These are phyloP conservation scores for Hanseniaspora sp. DNA, from an alignment of 1,139 yeast genomes.

Conservation along the genomic window DNA sequence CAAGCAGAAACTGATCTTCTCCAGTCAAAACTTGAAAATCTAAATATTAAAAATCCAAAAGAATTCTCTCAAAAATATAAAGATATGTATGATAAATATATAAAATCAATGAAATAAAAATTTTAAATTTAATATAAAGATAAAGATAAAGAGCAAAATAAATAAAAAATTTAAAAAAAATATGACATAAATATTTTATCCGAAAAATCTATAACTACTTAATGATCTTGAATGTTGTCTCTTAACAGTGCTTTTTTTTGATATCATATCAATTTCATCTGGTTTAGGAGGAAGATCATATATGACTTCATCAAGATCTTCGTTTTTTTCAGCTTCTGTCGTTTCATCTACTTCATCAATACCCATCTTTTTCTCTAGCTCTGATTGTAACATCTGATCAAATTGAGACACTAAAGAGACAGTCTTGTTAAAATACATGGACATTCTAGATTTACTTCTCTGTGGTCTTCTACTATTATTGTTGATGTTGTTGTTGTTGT, in stretches of 20 bases:
- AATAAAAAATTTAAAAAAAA: background rate
- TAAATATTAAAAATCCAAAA: conserved; percentile 6
- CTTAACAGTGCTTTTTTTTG: background rate
- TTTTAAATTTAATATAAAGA: background rate
- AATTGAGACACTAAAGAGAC: conserved; percentile 46
- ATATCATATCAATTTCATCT: conserved; percentile 5
- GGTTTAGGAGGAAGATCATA: conserved; percentile 14
- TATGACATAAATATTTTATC: background rate
- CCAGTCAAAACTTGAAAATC: background rate
- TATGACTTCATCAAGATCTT: conserved; percentile 2
- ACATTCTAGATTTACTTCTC: conserved; percentile 15
- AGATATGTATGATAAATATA: conserved; percentile 13
- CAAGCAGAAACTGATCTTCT: background rate
- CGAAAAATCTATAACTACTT: conserved; percentile 14
- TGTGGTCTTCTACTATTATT: background rate
- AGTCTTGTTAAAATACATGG: conserved; percentile 16
- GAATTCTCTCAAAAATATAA: conserved; percentile 11
- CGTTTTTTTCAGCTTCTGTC: conserved; percentile 17
- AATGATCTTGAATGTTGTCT: conserved; percentile 9
- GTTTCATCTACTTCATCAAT: conserved; percentile 25
- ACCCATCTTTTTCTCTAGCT: conserved; percentile 46
- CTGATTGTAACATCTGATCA: conserved; percentile 55
- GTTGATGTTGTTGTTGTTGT: background rate
- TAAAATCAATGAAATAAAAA: background rate
- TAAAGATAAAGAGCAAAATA: background rate